These are phyloP conservation scores for Dothidotthia symphoricarpi DNA, from an alignment of 2,329 filamentous ascomycete species.

Conservation along the genomic window DNA sequence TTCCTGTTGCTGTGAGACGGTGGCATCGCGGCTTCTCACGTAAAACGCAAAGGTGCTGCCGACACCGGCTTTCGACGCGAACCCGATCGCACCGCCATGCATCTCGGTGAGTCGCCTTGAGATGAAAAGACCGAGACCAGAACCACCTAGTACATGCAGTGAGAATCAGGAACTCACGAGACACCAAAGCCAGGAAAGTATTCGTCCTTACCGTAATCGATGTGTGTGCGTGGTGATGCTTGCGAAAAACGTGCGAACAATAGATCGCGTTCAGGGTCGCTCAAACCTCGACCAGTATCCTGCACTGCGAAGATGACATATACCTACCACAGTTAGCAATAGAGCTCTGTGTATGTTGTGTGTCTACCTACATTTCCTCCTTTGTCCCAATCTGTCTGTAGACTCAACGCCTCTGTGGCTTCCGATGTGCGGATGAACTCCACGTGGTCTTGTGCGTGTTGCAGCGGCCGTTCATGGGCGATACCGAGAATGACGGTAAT, in stretches of 20 bases:
- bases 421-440: too few relatives aligned
- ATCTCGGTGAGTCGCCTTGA: conserved; percentile 33
- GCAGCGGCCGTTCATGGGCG: too few relatives aligned
- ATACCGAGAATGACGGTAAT: conserved; percentile 43
- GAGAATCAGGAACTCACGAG: background rate
- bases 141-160: conserved; percentile 42
- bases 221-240: conserved; percentile 35
- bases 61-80: conserved; percentile 18
- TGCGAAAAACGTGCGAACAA: conserved; percentile 36
- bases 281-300: conserved; percentile 45
- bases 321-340: too few relatives aligned
- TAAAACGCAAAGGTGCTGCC: conserved; percentile 39
- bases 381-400: too few relatives aligned
- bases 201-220: conserved; percentile 7
- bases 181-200: too few relatives aligned
- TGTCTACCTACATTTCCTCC: too few relatives aligned
- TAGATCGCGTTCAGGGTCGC: conserved; percentile 33
- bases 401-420: too few relatives aligned
- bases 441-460: too few relatives aligned
- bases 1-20: conserved; percentile 2
- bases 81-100: conserved; percentile 35
- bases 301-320: conserved; percentile 37
- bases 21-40: conserved; percentile 23
- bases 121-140: conserved; percentile 38
- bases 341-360: too few relatives aligned